A percentile compares a stretch with the other conserved stretches of the same genome.
Conservation (phyloP, 1,139 yeast species). For the Arxiozyma slooffiae region DNA sequence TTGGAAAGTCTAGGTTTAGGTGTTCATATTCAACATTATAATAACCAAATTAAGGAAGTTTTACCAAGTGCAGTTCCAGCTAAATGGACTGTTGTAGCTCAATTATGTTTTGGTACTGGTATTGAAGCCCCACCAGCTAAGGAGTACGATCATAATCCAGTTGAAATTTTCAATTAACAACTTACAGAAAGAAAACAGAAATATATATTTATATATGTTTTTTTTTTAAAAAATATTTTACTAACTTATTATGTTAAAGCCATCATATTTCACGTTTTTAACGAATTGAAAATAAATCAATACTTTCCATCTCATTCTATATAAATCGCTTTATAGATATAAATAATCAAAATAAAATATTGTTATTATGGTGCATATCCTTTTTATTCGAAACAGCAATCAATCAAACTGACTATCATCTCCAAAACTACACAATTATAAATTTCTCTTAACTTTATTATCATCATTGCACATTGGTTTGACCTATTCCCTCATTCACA, state of each 20-base stretch:
- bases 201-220: no score
- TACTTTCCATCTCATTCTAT: no score
- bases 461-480: background rate
- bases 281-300: background rate
- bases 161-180: slow-evolving; percentile 26
- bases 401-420: no score
- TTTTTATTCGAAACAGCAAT: no score
- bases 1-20: slow-evolving; percentile 37
- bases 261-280: background rate
- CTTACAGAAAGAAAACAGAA: no score
- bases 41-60: slow-evolving; percentile 34
- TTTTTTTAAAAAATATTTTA: no score
- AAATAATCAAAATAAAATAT: no score
- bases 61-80: slow-evolving; percentile 33
- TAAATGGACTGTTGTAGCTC: slow-evolving; percentile 37
- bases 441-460: background rate
- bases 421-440: no score
- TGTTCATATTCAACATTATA: slow-evolving; percentile 42
- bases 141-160: slow-evolving; percentile 32
- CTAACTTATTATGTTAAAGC: no score
- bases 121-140: slow-evolving; percentile 31
- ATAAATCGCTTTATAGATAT: no score
- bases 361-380: background rate
- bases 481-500: background rate
- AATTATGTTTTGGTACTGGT: slow-evolving; percentile 39